Evolutionary conservation across 148 eudicot genomes (phyloP), one percentile per base, ranked within the genome.

Genomic region (Vaccinium macrocarpon): DNA sequence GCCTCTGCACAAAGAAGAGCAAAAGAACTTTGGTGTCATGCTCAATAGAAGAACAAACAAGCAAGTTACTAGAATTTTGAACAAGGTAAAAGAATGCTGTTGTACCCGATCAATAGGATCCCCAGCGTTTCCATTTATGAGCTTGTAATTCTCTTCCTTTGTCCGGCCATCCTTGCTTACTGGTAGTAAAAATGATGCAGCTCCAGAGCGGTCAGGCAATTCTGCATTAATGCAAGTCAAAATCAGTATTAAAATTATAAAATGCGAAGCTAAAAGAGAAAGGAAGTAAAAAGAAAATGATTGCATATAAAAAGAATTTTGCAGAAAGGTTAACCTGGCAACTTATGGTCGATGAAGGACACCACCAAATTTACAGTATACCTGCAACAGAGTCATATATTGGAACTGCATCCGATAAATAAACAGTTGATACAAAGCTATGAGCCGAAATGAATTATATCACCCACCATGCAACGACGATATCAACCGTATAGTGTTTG

Each of bases 321-420:
- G 61, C 62, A 52, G 1, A 29, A 42, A 86, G 51, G 42, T 82
- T 52, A 70, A 96, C 99, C 99, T 91, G 98, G 98, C 86, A 97
- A 89, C 53, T 88, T 90, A 64, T 91, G 91, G 90, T 97, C 98
- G 2, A 97, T 75, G 81, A 97, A 97, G 92, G 88, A 97, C 53
- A 97, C 95, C 57, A 97, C 98, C 89, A 97, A 90, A 86, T 95
- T 97, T 75, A 97, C 99, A 0, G 99, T 93, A 85, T 97, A 97
- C 98, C 98, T 96, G 90, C 83, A 86, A 68, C 61, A 68, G 82
- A 85, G 46, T 13, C 38, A 62, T 13, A 66, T 66, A 1, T 42
- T 59, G 73, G 13, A 56, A 82, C 51, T 32, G 25, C 73, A 42
- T 81, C 79, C 59, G 80, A 51, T 12, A 53, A 14, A 18, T 80